A percentile compares a stretch with the other conserved stretches of the same genome.
Conservation (phyloP, 2,329 filamentous ascomycete species). For the Trichoderma koningiopsis region DNA sequence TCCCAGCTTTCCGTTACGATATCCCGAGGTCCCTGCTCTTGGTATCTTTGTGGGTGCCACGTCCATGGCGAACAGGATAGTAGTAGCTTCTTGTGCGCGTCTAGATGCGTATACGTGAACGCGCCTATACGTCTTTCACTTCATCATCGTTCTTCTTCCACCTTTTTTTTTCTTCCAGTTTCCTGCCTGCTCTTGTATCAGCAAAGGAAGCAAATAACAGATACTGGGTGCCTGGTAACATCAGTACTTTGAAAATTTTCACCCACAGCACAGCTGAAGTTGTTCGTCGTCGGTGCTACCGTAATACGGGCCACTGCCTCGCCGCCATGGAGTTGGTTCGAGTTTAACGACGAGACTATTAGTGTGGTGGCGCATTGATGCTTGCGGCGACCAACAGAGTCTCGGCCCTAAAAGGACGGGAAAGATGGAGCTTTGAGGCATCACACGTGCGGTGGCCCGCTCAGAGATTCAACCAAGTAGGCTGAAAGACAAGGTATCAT, state of each 20-base stretch:
- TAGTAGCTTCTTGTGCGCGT: neutral
- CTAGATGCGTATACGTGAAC: neutral
- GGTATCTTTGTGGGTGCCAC: neutral
- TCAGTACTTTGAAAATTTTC: neutral
- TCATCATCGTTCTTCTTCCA: neutral
- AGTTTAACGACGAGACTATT: neutral
- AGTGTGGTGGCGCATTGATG: conserved; percentile 17
- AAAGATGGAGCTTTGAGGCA: neutral
- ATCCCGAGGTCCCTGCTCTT: neutral
- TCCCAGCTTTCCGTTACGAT: neutral
- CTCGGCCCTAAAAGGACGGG: conserved; percentile 17
- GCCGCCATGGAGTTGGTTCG: neutral
- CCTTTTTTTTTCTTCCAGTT: neutral
- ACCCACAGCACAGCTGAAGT: neutral
- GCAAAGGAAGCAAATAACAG: neutral
- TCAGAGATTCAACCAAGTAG: too few relatives aligned
- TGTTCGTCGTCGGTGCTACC: neutral
- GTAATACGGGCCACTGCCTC: neutral
- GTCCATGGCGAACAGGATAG: neutral
- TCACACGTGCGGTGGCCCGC: conserved; percentile 16
- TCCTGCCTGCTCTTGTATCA: neutral
- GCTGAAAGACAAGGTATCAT: neutral
- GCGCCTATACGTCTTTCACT: neutral
- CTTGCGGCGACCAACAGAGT: conserved; percentile 7
- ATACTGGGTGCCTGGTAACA: neutral